Percentiles rank a stretch among this genome's conserved stretches.
Conservation (phyloP, 1,284 basidiomycete genomes). For the Malassezia caprae region DNA sequence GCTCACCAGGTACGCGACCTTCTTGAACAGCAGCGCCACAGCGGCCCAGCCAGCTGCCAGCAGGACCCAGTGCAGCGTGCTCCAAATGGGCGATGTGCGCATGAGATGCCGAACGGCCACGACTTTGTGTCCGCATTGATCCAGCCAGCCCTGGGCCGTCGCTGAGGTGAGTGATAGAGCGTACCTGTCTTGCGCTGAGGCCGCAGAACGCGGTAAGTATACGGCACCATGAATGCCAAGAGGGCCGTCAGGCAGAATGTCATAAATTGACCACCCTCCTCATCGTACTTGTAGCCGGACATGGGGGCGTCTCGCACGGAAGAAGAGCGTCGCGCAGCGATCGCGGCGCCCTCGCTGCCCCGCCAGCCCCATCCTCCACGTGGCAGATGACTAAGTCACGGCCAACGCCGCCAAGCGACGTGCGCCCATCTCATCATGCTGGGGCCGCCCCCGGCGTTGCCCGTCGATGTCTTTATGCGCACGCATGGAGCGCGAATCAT, state of each 20-base stretch:
- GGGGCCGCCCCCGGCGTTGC: constrained; percentile 12
- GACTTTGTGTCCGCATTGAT: constrained; percentile 38
- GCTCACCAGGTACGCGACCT: constrained; percentile 54
- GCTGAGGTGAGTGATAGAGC: neutral
- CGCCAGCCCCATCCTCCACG: neutral
- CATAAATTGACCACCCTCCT: constrained; percentile 46
- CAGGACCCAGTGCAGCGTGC: constrained; percentile 14
- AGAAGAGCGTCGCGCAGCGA: neutral
- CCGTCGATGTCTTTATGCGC: constrained; percentile 13
- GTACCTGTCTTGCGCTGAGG: neutral
- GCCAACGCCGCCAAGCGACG: neutral
- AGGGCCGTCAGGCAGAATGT: constrained; percentile 46
- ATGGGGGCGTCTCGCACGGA: constrained; percentile 17
- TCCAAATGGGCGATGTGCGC: neutral
- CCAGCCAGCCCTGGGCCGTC: constrained; percentile 31
- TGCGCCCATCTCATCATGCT: neutral
- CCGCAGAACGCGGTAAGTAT: constrained; percentile 37
- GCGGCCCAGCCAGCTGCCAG: constrained; percentile 65
- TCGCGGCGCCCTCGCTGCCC: neutral
- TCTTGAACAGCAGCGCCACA: constrained; percentile 62
- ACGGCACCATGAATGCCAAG: constrained; percentile 39
- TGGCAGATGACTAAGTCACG: constrained; percentile 7
- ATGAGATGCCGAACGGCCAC: constrained; percentile 18
- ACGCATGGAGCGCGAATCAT: constrained; percentile 19
- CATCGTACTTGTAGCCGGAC: constrained; percentile 48